These are phyloP conservation scores for Entomortierella beljakovae DNA, from an alignment of 192 early-diverging fungal genomes.

Conservation along the genomic window DNA sequence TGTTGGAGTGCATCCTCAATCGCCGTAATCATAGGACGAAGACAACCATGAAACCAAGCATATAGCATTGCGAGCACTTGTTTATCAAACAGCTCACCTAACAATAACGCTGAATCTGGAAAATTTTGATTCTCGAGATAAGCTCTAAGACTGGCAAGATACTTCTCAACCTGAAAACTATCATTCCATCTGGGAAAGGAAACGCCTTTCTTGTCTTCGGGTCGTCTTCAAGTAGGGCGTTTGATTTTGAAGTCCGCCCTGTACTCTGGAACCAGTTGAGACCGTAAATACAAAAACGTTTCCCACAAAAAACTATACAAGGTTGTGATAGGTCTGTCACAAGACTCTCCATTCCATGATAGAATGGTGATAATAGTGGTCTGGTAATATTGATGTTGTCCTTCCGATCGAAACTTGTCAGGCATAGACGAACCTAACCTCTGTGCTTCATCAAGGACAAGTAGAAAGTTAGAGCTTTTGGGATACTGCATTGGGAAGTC, in stretches of 20 bases:
- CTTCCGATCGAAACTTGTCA: background rate
- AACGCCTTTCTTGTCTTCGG: background rate
- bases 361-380: slow-evolving; percentile 1
- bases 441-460: background rate
- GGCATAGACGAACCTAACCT: background rate
- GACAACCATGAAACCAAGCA: slow-evolving; percentile 4
- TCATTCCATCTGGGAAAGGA: slow-evolving; percentile 6
- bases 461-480: background rate
- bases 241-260: background rate
- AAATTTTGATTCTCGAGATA: background rate
- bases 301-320: slow-evolving; percentile 6
- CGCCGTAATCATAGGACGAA: background rate
- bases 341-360: background rate
- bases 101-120: background rate
- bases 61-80: background rate
- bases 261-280: background rate
- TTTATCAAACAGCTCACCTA: background rate
- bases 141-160: background rate
- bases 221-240: background rate
- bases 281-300: background rate
- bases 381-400: background rate
- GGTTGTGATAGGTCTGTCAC: background rate
- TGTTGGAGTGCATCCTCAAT: background rate
- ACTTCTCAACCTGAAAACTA: background rate
- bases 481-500: background rate